Evolutionary conservation across 306 rosid genomes (phyloP).

Genomic region (Vachellia pachyceras): DNA sequence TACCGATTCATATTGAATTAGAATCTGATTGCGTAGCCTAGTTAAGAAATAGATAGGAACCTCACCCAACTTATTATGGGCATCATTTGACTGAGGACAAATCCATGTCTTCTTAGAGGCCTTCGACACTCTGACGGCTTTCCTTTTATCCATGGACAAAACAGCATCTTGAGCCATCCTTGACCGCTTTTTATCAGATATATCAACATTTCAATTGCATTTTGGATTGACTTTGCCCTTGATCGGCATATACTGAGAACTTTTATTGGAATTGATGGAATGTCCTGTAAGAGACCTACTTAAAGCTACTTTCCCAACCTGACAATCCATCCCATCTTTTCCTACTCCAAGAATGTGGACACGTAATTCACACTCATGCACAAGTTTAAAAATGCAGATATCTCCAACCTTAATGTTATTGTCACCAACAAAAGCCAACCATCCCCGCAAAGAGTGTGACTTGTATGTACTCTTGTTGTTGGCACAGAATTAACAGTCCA

Average conservation of each 20-base stretch:
- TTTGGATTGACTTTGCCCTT: slow-evolving; percentile 59
- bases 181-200: slow-evolving; percentile 55
- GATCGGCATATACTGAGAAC: slow-evolving; percentile 54
- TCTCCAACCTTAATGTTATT: slow-evolving; percentile 83
- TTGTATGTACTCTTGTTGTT: slow-evolving; percentile 84
- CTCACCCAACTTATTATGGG: slow-evolving; percentile 73
- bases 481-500: slow-evolving; percentile 97
- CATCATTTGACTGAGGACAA: slow-evolving; percentile 62
- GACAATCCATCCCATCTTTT: slow-evolving; percentile 61
- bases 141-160: slow-evolving; percentile 61
- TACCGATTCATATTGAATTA: too few species aligned
- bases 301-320: slow-evolving; percentile 53
- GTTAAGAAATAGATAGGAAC: slow-evolving; percentile 36
- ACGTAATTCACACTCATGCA: slow-evolving; percentile 78
- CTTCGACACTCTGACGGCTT: slow-evolving; percentile 60
- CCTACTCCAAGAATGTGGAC: slow-evolving; percentile 66
- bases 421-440: slow-evolving; percentile 93
- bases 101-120: slow-evolving; percentile 52
- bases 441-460: slow-evolving; percentile 98
- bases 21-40: slow-evolving; percentile 12
- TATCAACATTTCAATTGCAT: slow-evolving; percentile 54
- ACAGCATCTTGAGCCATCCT: slow-evolving; percentile 56
- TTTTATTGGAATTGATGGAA: slow-evolving; percentile 49
- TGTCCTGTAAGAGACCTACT: slow-evolving; percentile 51
- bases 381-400: slow-evolving; percentile 84